Conservation (phyloP, 2,329 filamentous ascomycete genomes). For the Atkinsonella hypoxylon region DNA sequence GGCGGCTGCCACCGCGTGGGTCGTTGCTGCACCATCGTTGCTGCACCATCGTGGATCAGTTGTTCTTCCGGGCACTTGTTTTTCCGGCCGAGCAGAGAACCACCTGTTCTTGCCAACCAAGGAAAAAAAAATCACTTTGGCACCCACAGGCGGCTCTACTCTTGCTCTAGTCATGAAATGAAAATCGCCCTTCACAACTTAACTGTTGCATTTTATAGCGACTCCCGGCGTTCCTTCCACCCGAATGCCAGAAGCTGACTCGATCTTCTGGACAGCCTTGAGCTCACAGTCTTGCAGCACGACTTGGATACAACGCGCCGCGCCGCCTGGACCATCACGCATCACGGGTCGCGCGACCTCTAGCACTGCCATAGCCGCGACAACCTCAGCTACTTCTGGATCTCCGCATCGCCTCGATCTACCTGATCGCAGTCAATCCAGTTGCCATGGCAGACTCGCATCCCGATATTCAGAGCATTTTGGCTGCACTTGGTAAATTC, state of each 20-base stretch:
- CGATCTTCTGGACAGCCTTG: not conserved
- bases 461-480: slow-evolving; percentile 33
- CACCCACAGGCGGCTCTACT: not conserved
- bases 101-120: not conserved
- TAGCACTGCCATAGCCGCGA: not conserved
- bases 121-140: slow-evolving; percentile 1
- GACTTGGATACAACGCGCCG: not conserved
- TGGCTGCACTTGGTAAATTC: slow-evolving; percentile 35
- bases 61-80: slow-evolving; percentile 1
- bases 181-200: not conserved
- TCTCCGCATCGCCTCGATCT: not conserved
- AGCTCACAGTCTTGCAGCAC: not conserved
- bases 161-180: not conserved
- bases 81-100: not conserved
- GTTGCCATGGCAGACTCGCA: slow-evolving; percentile 25
- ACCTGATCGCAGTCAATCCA: not conserved
- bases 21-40: no score
- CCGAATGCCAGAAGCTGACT: no score
- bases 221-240: no score
- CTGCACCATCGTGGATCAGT: not conserved
- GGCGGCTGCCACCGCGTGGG: not conserved
- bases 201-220: not conserved
- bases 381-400: not conserved
- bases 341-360: not conserved
- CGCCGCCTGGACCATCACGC: not conserved